Conservation (phyloP, 257 asterid genomes). For the Penstemon newberryi region DNA sequence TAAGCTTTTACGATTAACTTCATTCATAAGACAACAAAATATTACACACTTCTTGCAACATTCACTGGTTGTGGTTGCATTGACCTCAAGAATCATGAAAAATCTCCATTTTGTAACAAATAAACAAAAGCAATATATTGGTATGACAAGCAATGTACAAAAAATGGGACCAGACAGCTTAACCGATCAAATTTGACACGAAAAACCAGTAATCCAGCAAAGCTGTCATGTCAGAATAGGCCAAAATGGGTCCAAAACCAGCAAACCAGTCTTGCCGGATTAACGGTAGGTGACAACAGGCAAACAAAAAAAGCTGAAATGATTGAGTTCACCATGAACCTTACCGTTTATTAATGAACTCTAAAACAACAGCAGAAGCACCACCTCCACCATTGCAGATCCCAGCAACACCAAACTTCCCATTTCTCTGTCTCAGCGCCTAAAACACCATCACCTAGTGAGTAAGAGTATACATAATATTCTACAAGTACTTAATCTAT, state of each 20-base stretch:
- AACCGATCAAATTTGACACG: not conserved
- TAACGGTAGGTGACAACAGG: not conserved
- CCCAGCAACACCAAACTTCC: conserved; percentile 85
- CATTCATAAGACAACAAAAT: not conserved
- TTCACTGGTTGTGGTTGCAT: too few species aligned
- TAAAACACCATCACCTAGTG: conserved; percentile 32
- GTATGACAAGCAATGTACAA: not conserved
- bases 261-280: not conserved
- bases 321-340: conserved; percentile 6
- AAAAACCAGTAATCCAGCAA: not conserved
- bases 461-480: conserved; percentile 1
- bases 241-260: not conserved
- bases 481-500: not conserved
- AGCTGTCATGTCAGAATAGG: not conserved
- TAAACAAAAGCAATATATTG: too few species aligned
- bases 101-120: too few species aligned
- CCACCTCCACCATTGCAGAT: conserved; percentile 98
- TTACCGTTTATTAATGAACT: conserved; percentile 46
- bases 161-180: not conserved
- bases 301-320: not conserved
- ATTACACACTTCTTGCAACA: not conserved
- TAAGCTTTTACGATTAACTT: not conserved
- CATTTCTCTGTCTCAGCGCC: conserved; percentile 74
- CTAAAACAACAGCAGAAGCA: conserved; percentile 86
- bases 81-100: too few species aligned